Base-by-base conservation (phyloP, 2,329 filamentous ascomycete species). In the Lasiodiplodia gonubiensis region DNA sequence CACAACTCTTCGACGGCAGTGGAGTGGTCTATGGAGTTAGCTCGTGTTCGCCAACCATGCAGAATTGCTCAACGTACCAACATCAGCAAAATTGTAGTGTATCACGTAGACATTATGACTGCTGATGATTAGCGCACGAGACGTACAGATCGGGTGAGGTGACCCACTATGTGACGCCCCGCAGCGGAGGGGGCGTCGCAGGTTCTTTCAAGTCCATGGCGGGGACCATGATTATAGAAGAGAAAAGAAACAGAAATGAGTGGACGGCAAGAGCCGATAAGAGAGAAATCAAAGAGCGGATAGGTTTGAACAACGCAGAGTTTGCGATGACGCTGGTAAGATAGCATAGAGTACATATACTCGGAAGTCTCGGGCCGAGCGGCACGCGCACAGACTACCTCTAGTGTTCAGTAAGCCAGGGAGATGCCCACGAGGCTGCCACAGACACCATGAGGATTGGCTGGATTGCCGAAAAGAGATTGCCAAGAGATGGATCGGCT, bases 31-130 rank as follows among this genome's bases (percentile, higher is more conserved):
- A 39, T 12, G 2, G 8, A 25, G 14, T 54, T 12, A 57, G 49
- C 21, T 18, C 5, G 12, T 57, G 33, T 7, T 21, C 18, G 2
- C 10, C 11, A 11, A 7, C 2, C 12, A 7, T 12, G 3, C 21
- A 2, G 25, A 23, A 27, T 30, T 54, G 10, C 39, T 16, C 21
- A 27, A 73, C 74, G n/a, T 64, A 77, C 74, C 73, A 59, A 73
- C 39, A 21, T 69, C 68, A 35, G 70, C 69, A 59, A 73, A 77
- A 46, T 77, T 71, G 67, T 76, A 77, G 11, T 74, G 73, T 2
- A 77, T 61, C 25, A 77, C 72, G 70, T 76, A 77, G 59, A 76
- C 76, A 67, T 77, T 74, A 61, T 77, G 35, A n/a, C 37, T 57
- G 4, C 35, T 18, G 12, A 2, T 4, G 4, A 21, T 57, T 35